Evolutionary conservation across 129 eudicot species (phyloP), one percentile per base, ranked within the genome.

Genomic region (Logfia minima): DNA sequence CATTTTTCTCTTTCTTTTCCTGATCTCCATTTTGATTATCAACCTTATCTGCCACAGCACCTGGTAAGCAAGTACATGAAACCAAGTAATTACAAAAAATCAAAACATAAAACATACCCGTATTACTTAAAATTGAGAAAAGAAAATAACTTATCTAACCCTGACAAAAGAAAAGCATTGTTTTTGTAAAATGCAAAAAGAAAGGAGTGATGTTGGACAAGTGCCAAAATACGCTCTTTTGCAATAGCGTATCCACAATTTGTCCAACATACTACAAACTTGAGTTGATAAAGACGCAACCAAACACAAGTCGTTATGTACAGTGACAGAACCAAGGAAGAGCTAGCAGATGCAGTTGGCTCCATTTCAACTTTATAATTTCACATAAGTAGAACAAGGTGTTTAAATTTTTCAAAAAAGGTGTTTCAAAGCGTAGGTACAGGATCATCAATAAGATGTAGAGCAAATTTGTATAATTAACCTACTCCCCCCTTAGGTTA

Each of bases 1-100:
- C 79, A 64, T 63, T 81, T 29, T 81, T 85, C 24, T 90, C 93
- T 81, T 90, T 87, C 82, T 93, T 88, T 64, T 86, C 90, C 21
- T 69, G 76, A 5, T 88, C 90, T 13, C 87, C 93, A 41, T 80
- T 84, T 63, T 75, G 80, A 55, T 86, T 87, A 77, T 83, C 96
- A 0, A 76, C 83, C 45, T 74, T 81, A 48, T 85, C 92, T 80
- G 86, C 72, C 6, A 79, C 80, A 77, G 7, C 77, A 75, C 83
- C 96, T 92, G 82, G 23, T 63, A 69, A 76, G 75, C 6, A 35
- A 21, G 66, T 55, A 29, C 19, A 35, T 24, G 32, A 7, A 65
- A 29, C 11, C 26, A 75, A 2, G 51, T 66, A 1, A 24, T 43
- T n/a, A 61, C 24, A 63, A 16, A 5, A 16, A 16, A 3, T 23